Evolutionary conservation across 106 monocot genomes (phyloP).

Genomic region (Platanthera guangdongensis): DNA sequence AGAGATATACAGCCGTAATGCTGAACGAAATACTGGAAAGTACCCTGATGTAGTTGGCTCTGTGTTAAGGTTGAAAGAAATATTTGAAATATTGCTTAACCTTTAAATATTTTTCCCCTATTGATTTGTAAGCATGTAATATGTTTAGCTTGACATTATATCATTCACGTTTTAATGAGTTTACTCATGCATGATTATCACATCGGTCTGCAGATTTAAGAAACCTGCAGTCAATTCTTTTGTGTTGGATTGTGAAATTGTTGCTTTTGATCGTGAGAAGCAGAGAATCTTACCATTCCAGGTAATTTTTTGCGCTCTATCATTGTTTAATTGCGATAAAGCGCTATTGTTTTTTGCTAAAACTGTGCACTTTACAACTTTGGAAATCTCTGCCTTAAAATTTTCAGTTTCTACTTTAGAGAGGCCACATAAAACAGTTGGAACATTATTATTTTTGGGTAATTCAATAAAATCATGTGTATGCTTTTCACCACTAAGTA

Average conservation of each 20-base stretch:
- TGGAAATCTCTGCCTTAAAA: neutral
- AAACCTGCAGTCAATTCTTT: conserved; percentile 66
- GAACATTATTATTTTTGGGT: neutral
- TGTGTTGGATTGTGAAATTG: conserved; percentile 98
- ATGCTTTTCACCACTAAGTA: neutral
- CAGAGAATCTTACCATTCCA: conserved; percentile 89
- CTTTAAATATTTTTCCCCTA: neutral
- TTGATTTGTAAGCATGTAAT: neutral
- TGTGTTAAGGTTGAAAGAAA: conserved; percentile 50
- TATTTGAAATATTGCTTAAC: no score
- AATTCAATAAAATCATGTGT: neutral
- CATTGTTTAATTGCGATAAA: neutral
- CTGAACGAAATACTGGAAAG: conserved; percentile 94
- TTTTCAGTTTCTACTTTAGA: neutral
- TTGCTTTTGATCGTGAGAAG: conserved; percentile 88
- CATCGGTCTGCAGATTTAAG: conserved; percentile 59
- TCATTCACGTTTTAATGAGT: neutral
- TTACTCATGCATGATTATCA: conserved; percentile 4
- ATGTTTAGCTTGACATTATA: neutral
- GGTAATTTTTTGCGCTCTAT: conserved; percentile 23
- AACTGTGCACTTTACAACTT: neutral
- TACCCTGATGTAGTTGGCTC: conserved; percentile 88
- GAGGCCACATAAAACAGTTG: neutral
- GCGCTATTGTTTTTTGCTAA: neutral
- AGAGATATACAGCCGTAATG: conserved; percentile 97